Conservation (phyloP, 352 stramenopile species). For the Globisporangium sylvaticum region DNA sequence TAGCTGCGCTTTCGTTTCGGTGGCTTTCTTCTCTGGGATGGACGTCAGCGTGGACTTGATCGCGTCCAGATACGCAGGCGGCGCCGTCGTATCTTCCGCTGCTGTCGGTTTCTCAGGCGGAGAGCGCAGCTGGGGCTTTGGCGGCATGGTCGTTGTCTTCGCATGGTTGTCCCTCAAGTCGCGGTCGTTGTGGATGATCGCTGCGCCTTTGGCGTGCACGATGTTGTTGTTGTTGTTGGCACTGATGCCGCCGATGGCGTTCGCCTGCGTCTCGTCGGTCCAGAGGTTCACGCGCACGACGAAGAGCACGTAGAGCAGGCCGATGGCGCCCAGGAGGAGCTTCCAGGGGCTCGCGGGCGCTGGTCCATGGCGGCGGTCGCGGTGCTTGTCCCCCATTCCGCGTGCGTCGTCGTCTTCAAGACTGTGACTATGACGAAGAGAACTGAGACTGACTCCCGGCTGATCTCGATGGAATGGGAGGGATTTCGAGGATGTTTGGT, state of each 20-base stretch:
- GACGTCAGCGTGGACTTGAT: slow-evolving; percentile 12
- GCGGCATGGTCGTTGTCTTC: background rate
- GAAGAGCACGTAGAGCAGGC: slow-evolving; percentile 21
- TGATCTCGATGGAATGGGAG: too few relatives aligned
- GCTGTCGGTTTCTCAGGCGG: slow-evolving; percentile 4
- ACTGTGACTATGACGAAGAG: too few relatives aligned
- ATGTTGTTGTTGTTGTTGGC: background rate
- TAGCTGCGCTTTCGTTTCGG: background rate
- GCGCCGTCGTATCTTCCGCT: background rate
- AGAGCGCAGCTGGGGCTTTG: slow-evolving; percentile 8
- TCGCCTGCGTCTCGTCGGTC: slow-evolving; percentile 4
- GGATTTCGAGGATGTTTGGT: too few relatives aligned
- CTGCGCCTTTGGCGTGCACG: slow-evolving; percentile 8
- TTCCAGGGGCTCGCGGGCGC: slow-evolving; percentile 14
- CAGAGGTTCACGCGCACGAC: slow-evolving; percentile 20
- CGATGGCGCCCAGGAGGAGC: slow-evolving; percentile 11
- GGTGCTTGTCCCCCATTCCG: slow-evolving; percentile 10
- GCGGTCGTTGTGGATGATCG: slow-evolving; percentile 11
- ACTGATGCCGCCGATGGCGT: slow-evolving; percentile 1
- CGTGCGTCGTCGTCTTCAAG: too few relatives aligned
- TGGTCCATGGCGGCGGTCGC: slow-evolving; percentile 10
- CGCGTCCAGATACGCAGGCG: slow-evolving; percentile 6
- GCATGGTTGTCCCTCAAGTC: slow-evolving; percentile 1
- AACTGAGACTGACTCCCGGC: too few relatives aligned
- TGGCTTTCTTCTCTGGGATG: background rate